Evolutionary conservation across 2,329 filamentous ascomycete species (phyloP).

Genomic region (Colletotrichum phormii): DNA sequence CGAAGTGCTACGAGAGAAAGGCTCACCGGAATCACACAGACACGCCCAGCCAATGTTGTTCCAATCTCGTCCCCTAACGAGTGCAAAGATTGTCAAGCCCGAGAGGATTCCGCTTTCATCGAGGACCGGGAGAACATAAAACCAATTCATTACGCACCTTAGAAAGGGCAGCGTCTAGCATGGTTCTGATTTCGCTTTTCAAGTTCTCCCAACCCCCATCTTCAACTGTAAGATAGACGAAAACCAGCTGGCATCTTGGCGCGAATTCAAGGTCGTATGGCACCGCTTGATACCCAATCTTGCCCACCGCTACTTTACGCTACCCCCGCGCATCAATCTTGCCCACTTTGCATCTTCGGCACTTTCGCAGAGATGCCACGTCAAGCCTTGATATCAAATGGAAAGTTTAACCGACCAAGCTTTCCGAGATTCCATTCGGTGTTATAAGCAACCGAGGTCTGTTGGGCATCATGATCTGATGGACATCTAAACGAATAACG

Average conservation of each 20-base stretch:
- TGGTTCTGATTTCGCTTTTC: not conserved
- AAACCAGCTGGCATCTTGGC: not conserved
- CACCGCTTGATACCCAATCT: not conserved
- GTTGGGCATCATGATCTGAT: not conserved
- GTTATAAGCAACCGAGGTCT: not conserved
- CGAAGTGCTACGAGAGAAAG: not conserved
- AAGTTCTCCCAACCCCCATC: not conserved
- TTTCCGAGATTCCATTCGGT: not conserved
- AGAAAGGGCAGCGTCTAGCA: not conserved
- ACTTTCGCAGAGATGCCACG: not conserved
- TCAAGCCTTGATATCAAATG: not conserved
- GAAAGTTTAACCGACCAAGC: not conserved
- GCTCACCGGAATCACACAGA: not conserved
- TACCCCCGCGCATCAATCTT: not conserved
- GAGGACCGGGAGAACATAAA: not conserved
- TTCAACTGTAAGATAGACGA: not conserved
- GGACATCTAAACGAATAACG: not conserved
- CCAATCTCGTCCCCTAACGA: not conserved
- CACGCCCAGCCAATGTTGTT: not conserved
- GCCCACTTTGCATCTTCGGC: not conserved
- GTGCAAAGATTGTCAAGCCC: not conserved
- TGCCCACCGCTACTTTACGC: not conserved
- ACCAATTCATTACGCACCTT: not conserved
- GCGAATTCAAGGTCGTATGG: not conserved
- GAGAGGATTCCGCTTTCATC: not conserved